Conservation (phyloP, 108 stramenopile species). For the Seminavis robusta region DNA sequence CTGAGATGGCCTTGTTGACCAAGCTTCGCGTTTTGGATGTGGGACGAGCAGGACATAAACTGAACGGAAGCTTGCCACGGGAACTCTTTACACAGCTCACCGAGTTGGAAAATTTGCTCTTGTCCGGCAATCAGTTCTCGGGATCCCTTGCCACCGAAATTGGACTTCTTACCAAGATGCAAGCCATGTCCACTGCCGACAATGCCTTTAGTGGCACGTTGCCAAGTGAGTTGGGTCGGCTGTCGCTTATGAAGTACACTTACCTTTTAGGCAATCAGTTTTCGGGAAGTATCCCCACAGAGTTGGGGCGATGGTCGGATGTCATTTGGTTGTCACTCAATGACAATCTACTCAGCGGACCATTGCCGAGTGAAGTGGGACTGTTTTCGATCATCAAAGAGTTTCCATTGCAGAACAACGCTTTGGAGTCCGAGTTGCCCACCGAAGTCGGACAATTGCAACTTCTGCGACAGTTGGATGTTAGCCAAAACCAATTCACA, state of each 20-base stretch:
- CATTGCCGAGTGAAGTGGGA: constrained; percentile 16
- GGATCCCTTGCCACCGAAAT: constrained; percentile 55
- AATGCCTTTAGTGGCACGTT: constrained; percentile 56
- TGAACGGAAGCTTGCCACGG: constrained; percentile 61
- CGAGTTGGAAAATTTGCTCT: constrained; percentile 50
- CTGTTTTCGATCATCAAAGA: background rate
- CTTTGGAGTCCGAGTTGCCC: background rate
- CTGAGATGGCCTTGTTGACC: constrained; percentile 42
- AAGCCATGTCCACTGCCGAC: constrained; percentile 43
- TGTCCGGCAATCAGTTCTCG: constrained; percentile 48
- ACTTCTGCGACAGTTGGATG: too few species aligned
- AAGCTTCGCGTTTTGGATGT: constrained; percentile 34
- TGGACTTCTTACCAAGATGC: constrained; percentile 48
- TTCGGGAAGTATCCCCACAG: constrained; percentile 32
- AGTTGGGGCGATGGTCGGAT: too few species aligned
- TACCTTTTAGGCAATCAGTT: constrained; percentile 30
- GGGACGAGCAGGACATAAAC: constrained; percentile 45
- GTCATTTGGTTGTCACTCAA: too few species aligned
- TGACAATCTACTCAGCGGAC: constrained; percentile 29
- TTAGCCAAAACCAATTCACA: too few species aligned
- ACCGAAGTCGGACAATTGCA: background rate
- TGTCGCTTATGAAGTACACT: constrained; percentile 31
- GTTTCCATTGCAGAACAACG: background rate
- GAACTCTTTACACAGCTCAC: constrained; percentile 62
- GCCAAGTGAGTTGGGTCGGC: constrained; percentile 46